Evolutionary conservation across 2,329 filamentous ascomycete species (phyloP).

Genomic region (Clathrospora elynae): DNA sequence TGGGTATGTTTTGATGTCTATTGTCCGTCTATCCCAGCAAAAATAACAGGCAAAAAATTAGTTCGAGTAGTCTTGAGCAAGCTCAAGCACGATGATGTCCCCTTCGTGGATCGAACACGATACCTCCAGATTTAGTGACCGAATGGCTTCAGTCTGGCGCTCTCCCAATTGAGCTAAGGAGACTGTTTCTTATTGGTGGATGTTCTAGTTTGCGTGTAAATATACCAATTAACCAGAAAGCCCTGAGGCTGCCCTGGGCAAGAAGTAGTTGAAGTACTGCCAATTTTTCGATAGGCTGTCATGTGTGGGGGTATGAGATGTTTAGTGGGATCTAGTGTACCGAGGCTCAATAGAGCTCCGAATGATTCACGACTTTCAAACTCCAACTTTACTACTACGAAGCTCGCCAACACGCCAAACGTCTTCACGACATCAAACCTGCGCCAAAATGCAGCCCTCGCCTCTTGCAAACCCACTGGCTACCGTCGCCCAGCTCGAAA

Average conservation of each 20-base stretch:
- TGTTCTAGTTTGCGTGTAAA: no score
- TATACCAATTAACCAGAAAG: not conserved
- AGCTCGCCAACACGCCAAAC: conserved; percentile 1
- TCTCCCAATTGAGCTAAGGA: conserved; percentile 42
- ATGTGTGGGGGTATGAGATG: no score
- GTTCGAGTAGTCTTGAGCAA: conserved; percentile 16
- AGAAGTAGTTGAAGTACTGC: no score
- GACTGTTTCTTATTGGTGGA: conserved; percentile 29
- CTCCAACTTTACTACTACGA: no score
- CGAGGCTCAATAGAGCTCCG: no score
- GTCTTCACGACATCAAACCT: not conserved
- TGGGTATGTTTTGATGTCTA: not conserved
- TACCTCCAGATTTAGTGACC: conserved; percentile 41
- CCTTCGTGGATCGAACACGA: conserved; percentile 31
- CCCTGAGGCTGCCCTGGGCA: no score
- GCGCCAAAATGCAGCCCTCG: conserved; percentile 35
- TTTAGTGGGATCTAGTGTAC: no score
- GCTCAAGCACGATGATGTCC: conserved; percentile 23
- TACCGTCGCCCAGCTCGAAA: conserved; percentile 70
- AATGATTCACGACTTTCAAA: no score
- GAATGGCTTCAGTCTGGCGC: conserved; percentile 40
- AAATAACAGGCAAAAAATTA: conserved; percentile 13
- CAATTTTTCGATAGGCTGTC: no score
- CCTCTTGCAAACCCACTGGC: conserved; percentile 71
- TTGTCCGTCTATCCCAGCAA: not conserved